Percentiles rank a stretch among this genome's conserved stretches.
Evolutionary conservation across 352 stramenopile species (phyloP).

Genomic region (Peronospora belbahrii): DNA sequence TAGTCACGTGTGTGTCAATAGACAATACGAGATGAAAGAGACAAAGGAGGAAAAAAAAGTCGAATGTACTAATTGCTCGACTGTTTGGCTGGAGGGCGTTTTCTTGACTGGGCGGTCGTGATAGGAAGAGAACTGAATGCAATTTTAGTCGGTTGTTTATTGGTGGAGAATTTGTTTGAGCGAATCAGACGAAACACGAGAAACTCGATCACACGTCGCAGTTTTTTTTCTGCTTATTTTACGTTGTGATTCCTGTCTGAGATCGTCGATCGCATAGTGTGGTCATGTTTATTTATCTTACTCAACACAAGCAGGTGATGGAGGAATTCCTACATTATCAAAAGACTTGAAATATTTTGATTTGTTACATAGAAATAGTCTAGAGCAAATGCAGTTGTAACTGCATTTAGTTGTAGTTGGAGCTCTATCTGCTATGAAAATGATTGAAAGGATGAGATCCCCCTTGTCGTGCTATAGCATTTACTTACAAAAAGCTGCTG

Average conservation of each 20-base stretch:
- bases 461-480: background rate
- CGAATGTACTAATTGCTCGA: no score
- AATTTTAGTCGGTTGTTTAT: background rate
- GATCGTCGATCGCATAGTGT: background rate
- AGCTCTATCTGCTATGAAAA: background rate
- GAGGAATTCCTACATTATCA: no score
- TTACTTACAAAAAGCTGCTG: background rate
- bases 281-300: no score
- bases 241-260: no score
- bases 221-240: no score
- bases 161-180: background rate
- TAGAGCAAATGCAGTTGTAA: no score
- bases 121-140: constrained; percentile 9
- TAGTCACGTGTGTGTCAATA: background rate
- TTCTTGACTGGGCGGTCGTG: constrained; percentile 16
- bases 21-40: background rate
- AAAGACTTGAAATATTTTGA: no score
- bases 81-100: constrained; percentile 27
- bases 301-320: no score
- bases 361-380: no score
- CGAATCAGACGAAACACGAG: background rate
- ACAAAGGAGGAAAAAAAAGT: no score
- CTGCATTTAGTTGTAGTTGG: background rate
- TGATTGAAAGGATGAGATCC: background rate
- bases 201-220: background rate